Conservation (phyloP, 1,284 basidiomycete species). For the Fomitiporia mediterranea region DNA sequence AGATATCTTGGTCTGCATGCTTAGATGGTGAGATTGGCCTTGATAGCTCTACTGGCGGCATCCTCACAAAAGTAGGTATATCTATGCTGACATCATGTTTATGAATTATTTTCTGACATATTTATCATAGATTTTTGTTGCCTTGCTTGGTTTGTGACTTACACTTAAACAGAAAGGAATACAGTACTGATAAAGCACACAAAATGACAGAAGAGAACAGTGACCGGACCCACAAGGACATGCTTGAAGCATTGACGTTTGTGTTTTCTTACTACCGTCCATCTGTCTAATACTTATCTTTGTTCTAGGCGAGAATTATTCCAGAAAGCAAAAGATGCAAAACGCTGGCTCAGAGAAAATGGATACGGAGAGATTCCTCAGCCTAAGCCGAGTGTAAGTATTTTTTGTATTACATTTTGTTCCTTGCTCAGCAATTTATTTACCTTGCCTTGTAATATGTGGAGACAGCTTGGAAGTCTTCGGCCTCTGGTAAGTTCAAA, state of each 20-base stretch:
- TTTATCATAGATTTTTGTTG: conserved; percentile 17
- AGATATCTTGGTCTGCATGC: conserved; percentile 19
- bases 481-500: conserved; percentile 3
- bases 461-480: conserved; percentile 12
- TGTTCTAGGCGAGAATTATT: conserved; percentile 9
- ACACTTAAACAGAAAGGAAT: background rate
- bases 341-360: background rate
- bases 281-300: no score
- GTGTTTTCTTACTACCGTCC: no score
- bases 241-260: conserved; percentile 8
- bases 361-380: conserved; percentile 1
- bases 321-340: conserved; percentile 11
- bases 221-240: conserved; percentile 5
- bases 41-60: conserved; percentile 7
- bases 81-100: background rate
- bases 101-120: background rate
- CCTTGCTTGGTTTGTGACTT: conserved; percentile 8
- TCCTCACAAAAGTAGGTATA: conserved; percentile 13
- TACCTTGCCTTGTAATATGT: background rate
- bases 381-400: conserved; percentile 16
- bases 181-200: background rate
- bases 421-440: no score
- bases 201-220: conserved; percentile 9
- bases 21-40: conserved; percentile 6
- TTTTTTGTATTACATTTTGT: no score